Base-by-base conservation (phyloP, 129 eudicot species). In the Escallonia herrerae region DNA sequence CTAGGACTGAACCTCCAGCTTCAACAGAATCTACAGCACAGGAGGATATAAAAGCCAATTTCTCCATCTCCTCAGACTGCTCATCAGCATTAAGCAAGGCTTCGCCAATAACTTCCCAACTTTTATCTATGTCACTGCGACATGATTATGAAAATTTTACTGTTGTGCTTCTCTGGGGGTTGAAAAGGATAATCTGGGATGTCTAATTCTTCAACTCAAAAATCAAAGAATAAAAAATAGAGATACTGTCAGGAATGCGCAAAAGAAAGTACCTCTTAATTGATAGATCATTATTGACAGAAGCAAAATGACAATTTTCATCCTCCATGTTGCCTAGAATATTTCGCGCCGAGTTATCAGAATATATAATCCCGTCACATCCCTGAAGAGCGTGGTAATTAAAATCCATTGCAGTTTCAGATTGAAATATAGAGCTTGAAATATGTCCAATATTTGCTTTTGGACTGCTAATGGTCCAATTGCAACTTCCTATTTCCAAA, bases 1-100 rank as follows among this genome's bases (percentile, higher is more conserved):
- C 77, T 46, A 91, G 58, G 50, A 91, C 96, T 38, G 98, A 91
- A 65, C 98, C 96, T 69, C 96, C 98, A 41, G 81, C 66, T 62
- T 71, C 80, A 50, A 85, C 62, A 60, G 96, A 83, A 51, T 85
- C 80, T 53, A 88, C 43, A 22, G 80, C 64, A 70, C 85, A 91
- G 15, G 86, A 81, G 67, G 86, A 78, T 71, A 91, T 66, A 66
- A 78, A 91, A 61, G 83, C 74, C 64, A 91, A 71, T 78, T 85
- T 91, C 74, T 85, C 89, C 67, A 66, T 72, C 78, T 91, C 98
- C 64, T 87, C 90, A 8, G 70, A 60, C 41, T 64, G 74, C 38
- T 87, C 98, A 62, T 81, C 87, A 63, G 56, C 22, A 55, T 66
- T 61, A 52, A 67, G 74, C 71, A 82, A 70, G 40, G 72, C 68